phyloP scores from a whole-genome alignment of 2,329 filamentous ascomycete species.

The Arthrobotrys sphaeroides region DNA sequence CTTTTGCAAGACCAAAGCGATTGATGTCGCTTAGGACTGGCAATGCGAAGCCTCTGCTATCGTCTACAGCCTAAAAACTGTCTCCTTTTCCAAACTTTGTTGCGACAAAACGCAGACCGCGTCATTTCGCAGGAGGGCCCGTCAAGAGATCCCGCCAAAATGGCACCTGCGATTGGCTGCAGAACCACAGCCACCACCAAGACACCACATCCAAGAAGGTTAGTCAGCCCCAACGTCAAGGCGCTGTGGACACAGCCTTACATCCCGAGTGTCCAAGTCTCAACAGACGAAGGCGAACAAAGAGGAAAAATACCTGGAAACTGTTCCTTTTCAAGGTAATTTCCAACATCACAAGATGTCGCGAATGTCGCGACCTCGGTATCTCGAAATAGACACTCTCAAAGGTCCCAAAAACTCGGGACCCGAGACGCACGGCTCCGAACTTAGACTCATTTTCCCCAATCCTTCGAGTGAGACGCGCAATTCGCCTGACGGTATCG shows the following conservation, averaged over 20 bases:
- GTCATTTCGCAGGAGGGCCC: conserved; percentile 12
- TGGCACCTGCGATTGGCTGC: conserved; percentile 21
- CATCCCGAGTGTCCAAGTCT: not conserved
- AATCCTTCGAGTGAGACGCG: conserved; percentile 31
- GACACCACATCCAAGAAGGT: not conserved
- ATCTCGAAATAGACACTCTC: conserved; percentile 8
- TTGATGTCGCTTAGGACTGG: not conserved
- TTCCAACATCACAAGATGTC: conserved; percentile 40
- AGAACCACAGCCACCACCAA: conserved; percentile 15
- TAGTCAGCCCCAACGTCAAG: conserved; percentile 22
- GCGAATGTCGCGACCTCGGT: conserved; percentile 30
- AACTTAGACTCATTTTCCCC: conserved; percentile 39
- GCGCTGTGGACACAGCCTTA: conserved; percentile 32
- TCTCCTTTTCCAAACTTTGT: not conserved
- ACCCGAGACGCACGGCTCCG: conserved; percentile 6
- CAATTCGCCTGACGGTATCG: conserved; percentile 32
- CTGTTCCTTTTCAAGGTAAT: not conserved
- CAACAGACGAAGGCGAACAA: conserved; percentile 7
- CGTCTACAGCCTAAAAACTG: conserved; percentile 6
- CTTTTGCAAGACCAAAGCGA: not conserved
- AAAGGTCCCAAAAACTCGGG: not conserved
- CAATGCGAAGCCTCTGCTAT: conserved; percentile 1
- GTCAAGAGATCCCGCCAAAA: conserved; percentile 18
- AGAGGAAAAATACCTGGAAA: not conserved
- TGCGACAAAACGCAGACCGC: not conserved